Evolutionary conservation across 306 rosid species (phyloP), one percentile per base, ranked within the genome.

Genomic region (Dalbergia cultrata): DNA sequence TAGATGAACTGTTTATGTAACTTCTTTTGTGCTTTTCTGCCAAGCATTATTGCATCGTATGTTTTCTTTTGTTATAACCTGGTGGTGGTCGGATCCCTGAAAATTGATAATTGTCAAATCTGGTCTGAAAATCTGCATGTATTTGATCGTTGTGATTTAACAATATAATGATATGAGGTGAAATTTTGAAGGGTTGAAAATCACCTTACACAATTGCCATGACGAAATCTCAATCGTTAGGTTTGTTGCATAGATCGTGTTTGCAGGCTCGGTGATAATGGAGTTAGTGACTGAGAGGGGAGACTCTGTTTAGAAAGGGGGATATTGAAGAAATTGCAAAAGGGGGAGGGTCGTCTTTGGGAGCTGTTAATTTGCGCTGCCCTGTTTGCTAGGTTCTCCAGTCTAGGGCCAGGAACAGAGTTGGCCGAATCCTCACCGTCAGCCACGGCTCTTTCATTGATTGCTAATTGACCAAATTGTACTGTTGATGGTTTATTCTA

Each of bases 401-500:
- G 50, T 75, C 94, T 37, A 89, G 95, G 56, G 94, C 94, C 1
- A 79, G 97, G 33, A 85, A 44, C 81, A 85, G 84, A 81, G 97
- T 95, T 13, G 93, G 94, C 47, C 68, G 82, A 74, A 84, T 95
- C 73, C 91, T 95, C 84, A 85, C 85, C 17, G 5, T 89, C 13
- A 76, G 89, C 26, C 93, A 90, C 83, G 93, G 81, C 78, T 35
- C 94, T 3, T 87, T 95, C 81, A 89, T 93, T 7, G 97, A 95
- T 79, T 80, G 92, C 13, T 93, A 0, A 89, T 95, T 58, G 97
- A 95, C 43, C 95, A 95, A 82, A 89, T 95, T 26, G 90, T 95
- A 89, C 93, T 26, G 89, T 95, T 0, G 97, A 95, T 52, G 97
- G 99, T 37, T 81, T 95, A 50, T 95, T 95, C 89, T 93, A n/a